These are phyloP conservation scores for Candida mattraensis DNA, from an alignment of 805 yeast species.

Conservation along the genomic window DNA sequence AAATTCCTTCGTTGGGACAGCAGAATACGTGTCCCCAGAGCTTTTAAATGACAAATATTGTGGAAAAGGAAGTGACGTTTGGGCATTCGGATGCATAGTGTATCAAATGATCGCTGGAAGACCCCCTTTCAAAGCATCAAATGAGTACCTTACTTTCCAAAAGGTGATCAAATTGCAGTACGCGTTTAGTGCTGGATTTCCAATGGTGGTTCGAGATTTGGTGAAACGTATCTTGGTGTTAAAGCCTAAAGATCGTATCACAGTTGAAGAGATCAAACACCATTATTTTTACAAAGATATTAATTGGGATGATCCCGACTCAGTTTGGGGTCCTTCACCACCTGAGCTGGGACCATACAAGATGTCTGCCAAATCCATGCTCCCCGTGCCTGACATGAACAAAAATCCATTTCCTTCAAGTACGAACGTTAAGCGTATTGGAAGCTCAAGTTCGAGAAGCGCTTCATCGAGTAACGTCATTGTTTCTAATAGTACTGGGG, in stretches of 20 bases:
- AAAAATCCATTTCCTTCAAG: conserved; percentile 22
- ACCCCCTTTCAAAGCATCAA: conserved; percentile 81
- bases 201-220: conserved; percentile 67
- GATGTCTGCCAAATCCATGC: conserved; percentile 75
- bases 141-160: conserved; percentile 79
- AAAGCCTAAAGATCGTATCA: conserved; percentile 62
- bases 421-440: conserved; percentile 8
- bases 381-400: conserved; percentile 60
- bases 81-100: conserved; percentile 63
- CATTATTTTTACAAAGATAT: conserved; percentile 63
- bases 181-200: conserved; percentile 86
- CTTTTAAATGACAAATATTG: conserved; percentile 68
- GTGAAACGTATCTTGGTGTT: conserved; percentile 66
- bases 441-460: conserved; percentile 9
- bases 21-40: conserved; percentile 83
- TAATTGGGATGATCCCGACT: conserved; percentile 52
- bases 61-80: conserved; percentile 58
- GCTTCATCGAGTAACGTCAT: conserved; percentile 12
- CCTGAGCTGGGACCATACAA: conserved; percentile 74
- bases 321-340: conserved; percentile 58
- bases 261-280: conserved; percentile 53
- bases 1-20: conserved; percentile 82
- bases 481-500: conserved; percentile 3
- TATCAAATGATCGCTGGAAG: conserved; percentile 66
- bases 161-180: conserved; percentile 77